Evolutionary conservation across 2,329 filamentous ascomycete species (phyloP), one percentile per base, ranked within the genome.

Genomic region (Immersiporthe knoxdaviesiana): DNA sequence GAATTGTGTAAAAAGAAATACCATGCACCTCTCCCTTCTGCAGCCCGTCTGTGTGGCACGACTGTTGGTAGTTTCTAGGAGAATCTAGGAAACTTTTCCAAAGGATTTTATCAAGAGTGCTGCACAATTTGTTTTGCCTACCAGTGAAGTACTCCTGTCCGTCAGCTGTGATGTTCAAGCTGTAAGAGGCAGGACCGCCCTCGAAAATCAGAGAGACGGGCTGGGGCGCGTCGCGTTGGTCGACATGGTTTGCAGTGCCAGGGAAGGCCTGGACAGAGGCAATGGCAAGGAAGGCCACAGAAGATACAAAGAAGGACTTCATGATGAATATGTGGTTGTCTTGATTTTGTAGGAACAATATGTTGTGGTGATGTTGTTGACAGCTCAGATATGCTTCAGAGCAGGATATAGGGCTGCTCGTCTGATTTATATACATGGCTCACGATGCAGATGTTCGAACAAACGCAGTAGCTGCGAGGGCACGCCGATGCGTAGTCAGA

Each of bases 91-190:
- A n/a, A n/a, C n/a, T n/a, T 30, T n/a, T 27, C 14, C 6, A 14
- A 18, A 8, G 21, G n/a, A 47, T 6, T 10, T 35, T 52, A n/a
- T 5, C 7, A 50, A 35, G 62, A 27, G 47, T n/a, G 16, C 56
- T 59, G 12, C 37, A 24, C 21, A n/a, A 32, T 24, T 47, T 24
- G 37, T 21, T 21, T 47, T 47, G 63, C 69, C 14, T 56, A 70
- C 63, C 37, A 6, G 66, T 70, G 27, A 68, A 68, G 11, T 66
- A 27, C 47, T 66, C 58, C 18, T 60, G 50, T 30, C 69, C 69
- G n/a, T 70, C 66, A 21, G 66, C 66, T 1, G 59, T 52, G 16
- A 70, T 30, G 6, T 21, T 52, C 66, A 70, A n/a, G 12, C 35
- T 62, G n/a, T 68, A 70, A 4, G 66, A 63, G 16, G 27, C 63